A percentile compares a stretch with the other conserved stretches of the same genome.
These are phyloP conservation scores for Lecanicillium sp. DNA, from an alignment of 2,329 filamentous ascomycete species.

Conservation along the genomic window DNA sequence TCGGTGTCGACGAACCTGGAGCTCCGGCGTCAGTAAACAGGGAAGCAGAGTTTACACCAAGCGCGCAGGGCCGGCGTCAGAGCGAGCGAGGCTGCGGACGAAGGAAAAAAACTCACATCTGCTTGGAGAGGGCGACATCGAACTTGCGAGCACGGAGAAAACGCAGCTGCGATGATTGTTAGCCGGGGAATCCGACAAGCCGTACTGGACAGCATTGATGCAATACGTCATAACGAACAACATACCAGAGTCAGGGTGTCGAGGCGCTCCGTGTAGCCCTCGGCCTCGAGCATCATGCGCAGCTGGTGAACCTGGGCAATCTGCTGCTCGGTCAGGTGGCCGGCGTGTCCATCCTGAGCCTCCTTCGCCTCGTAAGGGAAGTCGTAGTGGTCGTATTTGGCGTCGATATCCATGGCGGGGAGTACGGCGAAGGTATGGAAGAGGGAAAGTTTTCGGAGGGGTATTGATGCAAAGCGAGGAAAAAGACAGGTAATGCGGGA, in stretches of 20 bases:
- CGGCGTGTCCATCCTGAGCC: conserved; percentile 71
- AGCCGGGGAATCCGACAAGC: not conserved
- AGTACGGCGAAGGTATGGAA: conserved; percentile 14
- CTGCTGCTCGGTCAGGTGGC: conserved; percentile 78
- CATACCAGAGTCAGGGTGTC: conserved; percentile 87
- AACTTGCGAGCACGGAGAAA: conserved; percentile 96
- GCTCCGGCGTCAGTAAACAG: conserved; percentile 20
- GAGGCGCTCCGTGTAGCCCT: conserved; percentile 75
- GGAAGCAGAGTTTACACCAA: too few species aligned
- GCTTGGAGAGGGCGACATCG: conserved; percentile 73
- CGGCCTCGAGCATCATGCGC: conserved; percentile 74
- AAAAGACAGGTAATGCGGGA: not conserved
- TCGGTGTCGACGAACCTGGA: conserved; percentile 83
- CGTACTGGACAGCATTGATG: too few species aligned
- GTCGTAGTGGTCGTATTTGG: conserved; percentile 96
- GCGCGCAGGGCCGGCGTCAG: too few species aligned
- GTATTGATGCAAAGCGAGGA: conserved; percentile 6
- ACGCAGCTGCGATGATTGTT: conserved; percentile 53
- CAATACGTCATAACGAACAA: conserved; percentile 13
- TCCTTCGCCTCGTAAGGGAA: conserved; percentile 74
- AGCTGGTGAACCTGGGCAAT: conserved; percentile 86
- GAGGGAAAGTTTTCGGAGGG: not conserved
- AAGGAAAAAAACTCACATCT: conserved; percentile 60
- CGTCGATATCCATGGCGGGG: conserved; percentile 56
- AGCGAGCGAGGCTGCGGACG: too few species aligned